Conservation (phyloP, 495 filamentous ascomycete species). For the Talaromyces borbonicus region DNA sequence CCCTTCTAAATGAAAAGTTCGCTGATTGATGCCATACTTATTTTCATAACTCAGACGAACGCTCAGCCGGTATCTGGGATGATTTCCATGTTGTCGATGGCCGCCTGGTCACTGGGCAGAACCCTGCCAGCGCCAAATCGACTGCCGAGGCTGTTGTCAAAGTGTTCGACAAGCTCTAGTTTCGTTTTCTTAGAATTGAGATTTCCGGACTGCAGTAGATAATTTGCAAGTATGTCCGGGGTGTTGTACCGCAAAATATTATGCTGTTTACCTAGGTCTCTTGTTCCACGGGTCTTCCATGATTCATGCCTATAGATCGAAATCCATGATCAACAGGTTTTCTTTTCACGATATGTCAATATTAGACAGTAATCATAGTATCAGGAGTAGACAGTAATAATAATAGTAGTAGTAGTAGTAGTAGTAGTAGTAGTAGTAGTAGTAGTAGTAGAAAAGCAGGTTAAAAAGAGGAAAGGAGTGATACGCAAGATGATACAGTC, state of each 20-base stretch:
- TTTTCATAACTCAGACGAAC: slow-evolving; percentile 18
- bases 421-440: too few species aligned
- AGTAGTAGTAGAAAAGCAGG: too few species aligned
- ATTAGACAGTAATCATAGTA: too few species aligned
- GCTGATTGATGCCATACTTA: slow-evolving; percentile 7
- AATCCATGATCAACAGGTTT: too few species aligned
- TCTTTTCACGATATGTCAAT: too few species aligned
- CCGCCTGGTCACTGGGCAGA: slow-evolving; percentile 60
- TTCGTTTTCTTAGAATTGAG: background rate
- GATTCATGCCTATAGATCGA: background rate
- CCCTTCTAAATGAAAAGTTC: background rate
- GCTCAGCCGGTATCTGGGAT: slow-evolving; percentile 33
- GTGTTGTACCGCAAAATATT: background rate
- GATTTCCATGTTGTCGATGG: slow-evolving; percentile 40
- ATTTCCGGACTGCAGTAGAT: background rate
- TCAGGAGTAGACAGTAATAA: too few species aligned
- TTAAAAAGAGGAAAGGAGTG: too few species aligned
- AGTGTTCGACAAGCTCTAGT: slow-evolving; percentile 29
- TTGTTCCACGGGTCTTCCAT: background rate
- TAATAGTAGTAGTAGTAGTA: too few species aligned
- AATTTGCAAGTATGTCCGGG: background rate
- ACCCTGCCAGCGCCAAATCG: slow-evolving; percentile 50
- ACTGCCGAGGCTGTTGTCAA: slow-evolving; percentile 35
- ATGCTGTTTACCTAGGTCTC: background rate
- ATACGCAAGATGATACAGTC: too few species aligned